A percentile compares a stretch with the other conserved stretches of the same genome.
Conservation (phyloP, 2,329 filamentous ascomycete species). For the Cladophialophora bantiana region DNA sequence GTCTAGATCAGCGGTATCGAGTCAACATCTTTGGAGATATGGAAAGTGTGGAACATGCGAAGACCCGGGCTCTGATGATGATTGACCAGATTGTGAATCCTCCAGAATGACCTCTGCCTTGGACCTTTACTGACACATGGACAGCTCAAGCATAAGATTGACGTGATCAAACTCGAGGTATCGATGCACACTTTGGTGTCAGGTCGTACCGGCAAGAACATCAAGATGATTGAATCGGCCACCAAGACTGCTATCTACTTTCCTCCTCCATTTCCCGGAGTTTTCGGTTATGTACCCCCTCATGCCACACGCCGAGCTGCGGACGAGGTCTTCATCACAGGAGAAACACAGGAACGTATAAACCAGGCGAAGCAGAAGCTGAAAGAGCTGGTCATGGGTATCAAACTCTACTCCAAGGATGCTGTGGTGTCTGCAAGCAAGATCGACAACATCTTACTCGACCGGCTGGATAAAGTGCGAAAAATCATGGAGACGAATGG, state of each 20-base stretch:
- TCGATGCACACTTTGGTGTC: constrained; percentile 91
- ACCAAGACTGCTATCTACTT: constrained; percentile 99
- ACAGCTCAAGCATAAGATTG: constrained; percentile 67
- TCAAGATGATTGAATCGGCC: constrained; percentile 94
- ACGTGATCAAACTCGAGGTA: constrained; percentile 80
- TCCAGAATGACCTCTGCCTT: not conserved
- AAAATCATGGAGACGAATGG: constrained; percentile 98
- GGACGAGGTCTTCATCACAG: constrained; percentile 93
- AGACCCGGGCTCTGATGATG: constrained; percentile 93
- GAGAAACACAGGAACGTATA: constrained; percentile 83
- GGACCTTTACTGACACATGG: constrained; percentile 26
- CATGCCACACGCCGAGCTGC: constrained; percentile 82
- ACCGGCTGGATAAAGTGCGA: constrained; percentile 91
- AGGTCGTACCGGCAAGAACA: constrained; percentile 93
- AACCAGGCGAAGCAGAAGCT: constrained; percentile 89
- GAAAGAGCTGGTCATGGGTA: constrained; percentile 79
- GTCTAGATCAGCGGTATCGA: constrained; percentile 85
- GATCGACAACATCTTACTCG: constrained; percentile 90
- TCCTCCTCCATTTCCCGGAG: constrained; percentile 87
- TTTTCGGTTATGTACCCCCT: constrained; percentile 87
- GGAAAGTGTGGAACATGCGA: constrained; percentile 94
- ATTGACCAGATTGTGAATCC: constrained; percentile 86
- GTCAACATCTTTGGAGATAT: constrained; percentile 95
- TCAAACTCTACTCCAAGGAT: constrained; percentile 89
- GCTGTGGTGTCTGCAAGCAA: constrained; percentile 88